Base-by-base conservation (phyloP, 306 rosid species). In the Canavalia ensiformis region DNA sequence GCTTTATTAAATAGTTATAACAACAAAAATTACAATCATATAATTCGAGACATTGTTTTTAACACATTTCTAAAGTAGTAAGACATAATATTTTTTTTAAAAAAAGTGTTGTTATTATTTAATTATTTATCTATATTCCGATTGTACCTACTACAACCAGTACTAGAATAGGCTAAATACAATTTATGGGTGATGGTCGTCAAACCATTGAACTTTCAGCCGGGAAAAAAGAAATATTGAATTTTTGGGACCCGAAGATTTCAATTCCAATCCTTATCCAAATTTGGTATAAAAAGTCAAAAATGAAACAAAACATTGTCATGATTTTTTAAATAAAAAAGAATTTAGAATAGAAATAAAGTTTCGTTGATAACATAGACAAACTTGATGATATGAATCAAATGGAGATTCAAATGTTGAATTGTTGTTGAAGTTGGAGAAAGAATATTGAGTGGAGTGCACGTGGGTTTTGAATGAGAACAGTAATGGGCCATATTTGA, bases 391-490 rank as follows among this genome's bases (percentile, higher is more conserved):
- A 64, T 62, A 71, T 64, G 76, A 25, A 67, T 49, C 33, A 6
- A 75, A 52, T 64, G 70, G 7, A 35, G 11, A 13, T 39, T 50
- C 33, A 68, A 79, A 8, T 3, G 18, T 42, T 74, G 75, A 80
- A 79, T 5, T 3, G 73, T 55, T 18, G 73, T 9, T 12, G 42
- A 28, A 12, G 51, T 54, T 33, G 8, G 35, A 34, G 5, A 35
- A 55, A 34, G 76, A 83, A 58, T 63, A 0, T 66, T 52, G 55
- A 60, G 82, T 56, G 82, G 78, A 47, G 4, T 39, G 83, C 87
- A 85, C 87, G 88, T 83, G 89, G 89, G 12, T 74, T 68, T 69
- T 83, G 86, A 80, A 68, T 54, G 4, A 56, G 30, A 65, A 18
- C 57, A 18, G 45, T 35, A 2, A 56, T 37, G 55, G 47, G 6